These are phyloP conservation scores for Cladophialophora immunda DNA, from an alignment of 2,329 filamentous ascomycete genomes.

Conservation along the genomic window DNA sequence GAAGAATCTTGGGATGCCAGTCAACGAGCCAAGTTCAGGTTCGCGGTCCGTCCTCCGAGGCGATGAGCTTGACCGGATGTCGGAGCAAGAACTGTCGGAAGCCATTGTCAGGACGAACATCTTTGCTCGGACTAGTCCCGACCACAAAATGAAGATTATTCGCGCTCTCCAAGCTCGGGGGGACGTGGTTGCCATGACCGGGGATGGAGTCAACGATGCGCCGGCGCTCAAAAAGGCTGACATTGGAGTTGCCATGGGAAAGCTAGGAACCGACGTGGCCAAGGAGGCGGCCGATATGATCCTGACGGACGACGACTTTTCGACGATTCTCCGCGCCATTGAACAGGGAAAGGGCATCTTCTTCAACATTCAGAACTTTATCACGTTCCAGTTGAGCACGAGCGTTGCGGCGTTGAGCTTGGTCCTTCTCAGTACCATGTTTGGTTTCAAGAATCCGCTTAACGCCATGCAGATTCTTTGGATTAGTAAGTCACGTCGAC, in stretches of 20 bases:
- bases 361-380: slow-evolving; percentile 99
- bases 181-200: slow-evolving; percentile 98
- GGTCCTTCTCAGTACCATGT: slow-evolving; percentile 88
- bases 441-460: slow-evolving; percentile 93
- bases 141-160: slow-evolving; percentile 98
- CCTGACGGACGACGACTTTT: slow-evolving; percentile 87
- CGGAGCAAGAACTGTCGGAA: slow-evolving; percentile 80
- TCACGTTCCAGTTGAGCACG: slow-evolving; percentile 97
- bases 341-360: slow-evolving; percentile 99
- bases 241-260: slow-evolving; percentile 97
- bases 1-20: slow-evolving; percentile 91
- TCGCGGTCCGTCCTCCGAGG: slow-evolving; percentile 76
- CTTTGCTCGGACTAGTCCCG: slow-evolving; percentile 93
- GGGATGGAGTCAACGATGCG: slow-evolving; percentile 97
- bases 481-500: slow-evolving; percentile 77
- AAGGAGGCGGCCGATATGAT: slow-evolving; percentile 94
- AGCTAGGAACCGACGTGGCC: slow-evolving; percentile 92
- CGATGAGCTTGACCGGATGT: slow-evolving; percentile 93
- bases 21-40: slow-evolving; percentile 64
- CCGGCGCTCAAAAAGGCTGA: slow-evolving; percentile 96
- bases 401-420: slow-evolving; percentile 91
- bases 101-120: slow-evolving; percentile 90
- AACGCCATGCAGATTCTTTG: slow-evolving; percentile 99
- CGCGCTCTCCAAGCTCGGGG: slow-evolving; percentile 88
- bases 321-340: slow-evolving; percentile 90